These are phyloP conservation scores for Taxillus chinensis DNA, from an alignment of 164 flowering plant species.

Conservation along the genomic window DNA sequence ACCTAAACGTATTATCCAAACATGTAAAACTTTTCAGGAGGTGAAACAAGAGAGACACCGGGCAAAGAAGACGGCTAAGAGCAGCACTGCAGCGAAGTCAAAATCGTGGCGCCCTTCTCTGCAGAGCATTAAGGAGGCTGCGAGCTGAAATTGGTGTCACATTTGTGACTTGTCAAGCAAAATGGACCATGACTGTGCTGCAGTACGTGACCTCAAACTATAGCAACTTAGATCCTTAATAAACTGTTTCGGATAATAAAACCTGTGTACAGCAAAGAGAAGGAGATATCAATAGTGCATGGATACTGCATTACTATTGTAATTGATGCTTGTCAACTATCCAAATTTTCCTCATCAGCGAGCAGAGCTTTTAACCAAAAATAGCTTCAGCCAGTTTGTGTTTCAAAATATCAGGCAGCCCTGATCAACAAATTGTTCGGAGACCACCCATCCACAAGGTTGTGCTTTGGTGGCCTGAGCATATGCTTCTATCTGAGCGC, in stretches of 20 bases:
- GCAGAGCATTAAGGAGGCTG: neutral
- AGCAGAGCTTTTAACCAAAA: too few relatives aligned
- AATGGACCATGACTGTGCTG: neutral
- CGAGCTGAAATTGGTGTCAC: neutral
- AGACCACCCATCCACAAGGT: too few relatives aligned
- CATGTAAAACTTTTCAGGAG: neutral
- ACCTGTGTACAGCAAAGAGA: neutral
- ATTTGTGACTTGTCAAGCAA: neutral
- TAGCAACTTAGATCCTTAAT: neutral
- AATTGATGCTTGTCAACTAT: too few relatives aligned
- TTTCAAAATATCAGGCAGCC: too few relatives aligned
- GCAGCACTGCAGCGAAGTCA: neutral
- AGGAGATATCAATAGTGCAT: neutral
- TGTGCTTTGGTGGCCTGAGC: too few relatives aligned
- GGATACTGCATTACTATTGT: too few relatives aligned
- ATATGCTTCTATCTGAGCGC: too few relatives aligned
- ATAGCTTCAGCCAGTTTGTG: too few relatives aligned
- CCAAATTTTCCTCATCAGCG: too few relatives aligned
- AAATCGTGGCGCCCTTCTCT: constrained; percentile 1
- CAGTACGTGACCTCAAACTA: neutral
- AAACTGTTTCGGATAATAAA: neutral
- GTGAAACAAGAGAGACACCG: neutral
- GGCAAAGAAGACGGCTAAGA: neutral
- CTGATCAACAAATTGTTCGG: too few relatives aligned
- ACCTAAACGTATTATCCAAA: too few relatives aligned